Base-by-base conservation (phyloP, 106 monocot species). In the Phalaenopsis aphrodite region DNA sequence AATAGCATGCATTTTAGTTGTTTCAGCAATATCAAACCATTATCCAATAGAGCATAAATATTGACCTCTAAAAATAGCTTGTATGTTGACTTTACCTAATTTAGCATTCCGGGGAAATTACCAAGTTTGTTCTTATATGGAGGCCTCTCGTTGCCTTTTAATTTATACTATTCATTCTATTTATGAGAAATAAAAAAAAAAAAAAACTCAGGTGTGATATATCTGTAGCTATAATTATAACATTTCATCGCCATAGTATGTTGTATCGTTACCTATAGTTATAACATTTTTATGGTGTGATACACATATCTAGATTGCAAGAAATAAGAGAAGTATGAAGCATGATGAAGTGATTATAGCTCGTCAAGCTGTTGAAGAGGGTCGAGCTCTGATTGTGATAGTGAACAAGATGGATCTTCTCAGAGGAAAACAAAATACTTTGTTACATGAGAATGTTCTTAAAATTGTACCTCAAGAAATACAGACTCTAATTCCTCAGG, bases 331-430 rank as follows among this genome's bases (percentile, higher is more conserved):
- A 65, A 95, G 91, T 77, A 95, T 95, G 93, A 99, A 91, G 64
- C 99, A 95, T 87, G 89, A 89, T 58, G 99, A 99, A 79, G 92
- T 92, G 55, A 77, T 89, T 42, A 93, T 99, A 81, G 99, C 99
- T 17, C 86, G 93, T 2, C 89, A 89, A 88, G 89, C 99, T 66
- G 81, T 99, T 83, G 99, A 99, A 90, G 99, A 99, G 89, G 99
- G 99, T 11, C 92, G 99, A 77, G 99, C 88, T 52, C 86, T 95
- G 16, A 89, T 99, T 75, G 91, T 99, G 58, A 87, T 99, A 82
- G 99, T 99, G 64, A 99, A 99, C 84, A 99, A 99, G 88, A 99
- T 99, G 95, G 99, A 99, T 87, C 84, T 93, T 67, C 90, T 99
- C 49, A 88, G 87, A 79, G 84, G 84, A 46, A 83, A 83, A 72